phyloP scores from a whole-genome alignment of 495 filamentous ascomycete genomes.

The Astrocystis sublimbata region DNA sequence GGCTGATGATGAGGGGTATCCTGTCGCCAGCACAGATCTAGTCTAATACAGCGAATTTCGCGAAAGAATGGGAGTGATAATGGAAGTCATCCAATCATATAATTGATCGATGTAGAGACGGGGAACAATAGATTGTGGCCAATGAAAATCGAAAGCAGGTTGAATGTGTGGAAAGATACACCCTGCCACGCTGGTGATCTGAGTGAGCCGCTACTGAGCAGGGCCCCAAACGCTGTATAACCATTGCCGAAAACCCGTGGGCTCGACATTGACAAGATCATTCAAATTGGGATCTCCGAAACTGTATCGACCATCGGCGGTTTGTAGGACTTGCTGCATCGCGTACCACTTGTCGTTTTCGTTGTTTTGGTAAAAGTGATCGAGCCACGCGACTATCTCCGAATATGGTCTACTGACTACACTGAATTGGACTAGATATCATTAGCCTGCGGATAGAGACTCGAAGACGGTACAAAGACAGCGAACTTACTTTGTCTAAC shows the following conservation, averaged over 20 bases:
- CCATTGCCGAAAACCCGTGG: conserved; percentile 51
- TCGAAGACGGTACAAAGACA: background rate
- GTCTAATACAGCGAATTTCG: conserved; percentile 4
- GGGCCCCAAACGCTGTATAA: conserved; percentile 47
- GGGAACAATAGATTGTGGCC: background rate
- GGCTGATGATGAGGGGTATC: background rate
- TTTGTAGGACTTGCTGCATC: conserved; percentile 51
- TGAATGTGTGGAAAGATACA: background rate
- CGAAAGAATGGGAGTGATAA: background rate
- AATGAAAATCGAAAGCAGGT: background rate
- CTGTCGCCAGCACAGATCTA: conserved; percentile 20
- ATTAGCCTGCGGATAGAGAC: conserved; percentile 18
- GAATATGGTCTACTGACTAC: conserved; percentile 41
- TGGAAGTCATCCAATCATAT: conserved; percentile 2
- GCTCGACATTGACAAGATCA: conserved; percentile 41
- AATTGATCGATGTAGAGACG: background rate
- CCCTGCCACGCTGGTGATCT: background rate
- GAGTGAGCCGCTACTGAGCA: conserved; percentile 20
- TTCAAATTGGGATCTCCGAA: conserved; percentile 49
- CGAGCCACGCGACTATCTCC: conserved; percentile 43
- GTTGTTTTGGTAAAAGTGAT: conserved; percentile 38
- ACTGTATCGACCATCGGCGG: conserved; percentile 52
- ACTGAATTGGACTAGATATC: conserved; percentile 39
- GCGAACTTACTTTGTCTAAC: conserved; percentile 41
- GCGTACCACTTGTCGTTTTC: conserved; percentile 40